A percentile compares a stretch with the other conserved stretches of the same genome.
These are phyloP conservation scores for Auriscalpium vulgare DNA, from an alignment of 768 basidiomycete genomes.

Conservation along the genomic window DNA sequence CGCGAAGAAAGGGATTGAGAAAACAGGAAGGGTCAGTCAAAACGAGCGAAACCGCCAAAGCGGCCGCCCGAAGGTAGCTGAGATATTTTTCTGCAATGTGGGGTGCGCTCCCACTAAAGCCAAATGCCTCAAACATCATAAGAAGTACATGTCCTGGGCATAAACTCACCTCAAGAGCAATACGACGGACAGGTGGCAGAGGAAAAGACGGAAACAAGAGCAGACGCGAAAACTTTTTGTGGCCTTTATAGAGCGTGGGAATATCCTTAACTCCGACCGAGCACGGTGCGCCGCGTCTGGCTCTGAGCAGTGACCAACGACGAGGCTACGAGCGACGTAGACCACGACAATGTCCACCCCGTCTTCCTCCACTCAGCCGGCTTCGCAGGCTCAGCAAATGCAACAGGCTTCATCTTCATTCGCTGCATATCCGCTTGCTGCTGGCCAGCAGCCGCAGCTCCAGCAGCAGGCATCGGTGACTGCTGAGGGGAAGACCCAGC, in stretches of 20 bases:
- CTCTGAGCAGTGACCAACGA: too few species aligned
- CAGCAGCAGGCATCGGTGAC: slow-evolving; percentile 12
- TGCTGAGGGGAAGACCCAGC: slow-evolving; percentile 18
- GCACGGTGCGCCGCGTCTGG: too few species aligned
- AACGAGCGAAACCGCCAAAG: slow-evolving; percentile 38
- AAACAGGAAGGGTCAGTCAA: slow-evolving; percentile 29
- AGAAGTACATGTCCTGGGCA: background rate
- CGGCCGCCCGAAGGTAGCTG: slow-evolving; percentile 79
- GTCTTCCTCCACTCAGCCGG: slow-evolving; percentile 8
- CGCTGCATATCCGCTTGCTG: slow-evolving; percentile 15
- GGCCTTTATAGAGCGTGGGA: too few species aligned
- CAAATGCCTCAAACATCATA: slow-evolving; percentile 93
- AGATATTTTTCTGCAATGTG: slow-evolving; percentile 81
- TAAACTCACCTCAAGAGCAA: slow-evolving; percentile 18
- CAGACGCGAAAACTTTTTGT: background rate
- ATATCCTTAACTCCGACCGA: too few species aligned
- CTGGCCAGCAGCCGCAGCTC: slow-evolving; percentile 14
- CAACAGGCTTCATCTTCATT: slow-evolving; percentile 6
- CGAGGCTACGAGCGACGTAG: background rate
- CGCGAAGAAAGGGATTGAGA: background rate
- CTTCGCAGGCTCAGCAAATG: slow-evolving; percentile 12
- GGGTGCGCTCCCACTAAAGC: slow-evolving; percentile 65
- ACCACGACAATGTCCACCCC: slow-evolving; percentile 11
- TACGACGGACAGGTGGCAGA: background rate
- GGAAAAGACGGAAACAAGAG: background rate